Percentiles rank a stretch among this genome's conserved stretches.
phyloP scores from a whole-genome alignment of 2,329 filamentous ascomycete species.

The Aspergillus intermedius region DNA sequence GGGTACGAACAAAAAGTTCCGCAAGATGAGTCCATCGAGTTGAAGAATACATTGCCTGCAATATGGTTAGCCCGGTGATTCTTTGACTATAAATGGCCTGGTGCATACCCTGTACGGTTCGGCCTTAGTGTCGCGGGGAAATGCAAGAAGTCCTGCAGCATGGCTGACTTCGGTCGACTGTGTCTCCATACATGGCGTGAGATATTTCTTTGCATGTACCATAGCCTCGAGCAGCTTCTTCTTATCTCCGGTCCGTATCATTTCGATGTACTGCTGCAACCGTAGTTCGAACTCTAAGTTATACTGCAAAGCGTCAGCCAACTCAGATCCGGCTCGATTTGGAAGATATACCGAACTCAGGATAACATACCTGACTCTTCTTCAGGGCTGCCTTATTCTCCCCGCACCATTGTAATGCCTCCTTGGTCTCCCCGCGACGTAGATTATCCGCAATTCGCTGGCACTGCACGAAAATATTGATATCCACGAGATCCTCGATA shows the following conservation, averaged over 20 bases:
- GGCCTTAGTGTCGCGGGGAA: conserved; percentile 54
- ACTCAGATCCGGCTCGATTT: background rate
- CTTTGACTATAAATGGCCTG: background rate
- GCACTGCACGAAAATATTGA: conserved; percentile 80
- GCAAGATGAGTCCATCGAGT: conserved; percentile 71
- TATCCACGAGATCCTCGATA: conserved; percentile 77
- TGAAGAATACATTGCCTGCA: conserved; percentile 63
- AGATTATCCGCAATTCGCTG: conserved; percentile 70
- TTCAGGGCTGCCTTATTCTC: conserved; percentile 91
- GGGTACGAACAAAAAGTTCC: conserved; percentile 72
- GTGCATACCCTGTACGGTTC: conserved; percentile 54
- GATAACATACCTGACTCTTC: conserved; percentile 64
- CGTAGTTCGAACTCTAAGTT: conserved; percentile 89
- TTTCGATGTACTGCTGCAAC: conserved; percentile 89
- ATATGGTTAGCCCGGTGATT: conserved; percentile 1
- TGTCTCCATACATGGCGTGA: conserved; percentile 62
- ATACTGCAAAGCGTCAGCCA: conserved; percentile 44
- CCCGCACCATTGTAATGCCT: conserved; percentile 81
- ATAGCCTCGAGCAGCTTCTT: conserved; percentile 69
- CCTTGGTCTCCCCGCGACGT: conserved; percentile 61
- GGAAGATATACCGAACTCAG: background rate
- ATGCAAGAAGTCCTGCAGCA: conserved; percentile 75
- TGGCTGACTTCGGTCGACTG: conserved; percentile 63
- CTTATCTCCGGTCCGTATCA: conserved; percentile 63
- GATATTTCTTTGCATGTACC: conserved; percentile 72